Percentiles rank a stretch among this genome's conserved stretches.
These are phyloP conservation scores for Pestalotiopsis sp. DNA, from an alignment of 2,329 filamentous ascomycete genomes.

Conservation along the genomic window DNA sequence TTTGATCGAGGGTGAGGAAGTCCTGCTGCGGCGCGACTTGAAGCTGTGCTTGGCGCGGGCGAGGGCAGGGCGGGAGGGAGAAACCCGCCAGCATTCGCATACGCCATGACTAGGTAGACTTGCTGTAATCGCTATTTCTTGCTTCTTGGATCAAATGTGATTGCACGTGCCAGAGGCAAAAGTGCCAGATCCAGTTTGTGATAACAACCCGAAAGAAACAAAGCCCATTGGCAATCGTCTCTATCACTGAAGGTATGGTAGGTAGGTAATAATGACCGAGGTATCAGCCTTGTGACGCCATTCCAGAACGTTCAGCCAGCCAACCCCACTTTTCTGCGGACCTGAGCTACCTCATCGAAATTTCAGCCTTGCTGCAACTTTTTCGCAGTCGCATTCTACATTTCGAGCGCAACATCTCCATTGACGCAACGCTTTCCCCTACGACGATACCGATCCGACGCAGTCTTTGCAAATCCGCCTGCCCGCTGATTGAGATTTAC, in stretches of 20 bases:
- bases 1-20: conserved; percentile 59
- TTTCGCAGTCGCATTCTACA: conserved; percentile 69
- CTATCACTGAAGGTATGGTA: background rate
- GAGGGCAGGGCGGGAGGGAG: conserved; percentile 53
- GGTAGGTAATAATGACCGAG: background rate
- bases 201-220: background rate
- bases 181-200: background rate
- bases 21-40: conserved; percentile 38
- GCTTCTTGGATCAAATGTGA: background rate
- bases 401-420: conserved; percentile 38
- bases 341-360: background rate
- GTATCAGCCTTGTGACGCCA: conserved; percentile 26
- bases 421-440: background rate
- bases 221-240: background rate
- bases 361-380: conserved; percentile 8
- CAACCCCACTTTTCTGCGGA: background rate
- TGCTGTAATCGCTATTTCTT: background rate
- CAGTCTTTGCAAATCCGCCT: background rate
- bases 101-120: background rate
- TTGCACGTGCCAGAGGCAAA: background rate
- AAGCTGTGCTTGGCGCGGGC: conserved; percentile 54
- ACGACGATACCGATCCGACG: background rate
- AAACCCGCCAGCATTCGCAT: conserved; percentile 50
- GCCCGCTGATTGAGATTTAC: background rate
- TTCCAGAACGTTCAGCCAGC: conserved; percentile 3